Conservation (phyloP, 2,329 filamentous ascomycete genomes). For the Botrytis cinerea region DNA sequence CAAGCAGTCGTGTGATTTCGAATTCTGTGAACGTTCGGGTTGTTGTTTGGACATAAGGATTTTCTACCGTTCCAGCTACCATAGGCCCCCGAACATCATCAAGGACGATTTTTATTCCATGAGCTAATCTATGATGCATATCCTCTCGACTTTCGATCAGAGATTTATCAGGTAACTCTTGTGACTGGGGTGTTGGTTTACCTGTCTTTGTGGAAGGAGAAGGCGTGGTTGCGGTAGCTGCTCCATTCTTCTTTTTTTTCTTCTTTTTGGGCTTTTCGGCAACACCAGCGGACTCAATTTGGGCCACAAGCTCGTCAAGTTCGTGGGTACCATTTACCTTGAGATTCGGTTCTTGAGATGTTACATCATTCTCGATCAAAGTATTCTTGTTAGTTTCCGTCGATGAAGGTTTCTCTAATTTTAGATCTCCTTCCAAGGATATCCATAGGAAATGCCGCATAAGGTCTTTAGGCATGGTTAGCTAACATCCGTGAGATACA, state of each 20-base stretch:
- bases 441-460: conserved; percentile 33
- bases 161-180: conserved; percentile 42
- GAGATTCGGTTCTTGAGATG: background rate
- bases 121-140: conserved; percentile 45
- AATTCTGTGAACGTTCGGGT: conserved; percentile 46
- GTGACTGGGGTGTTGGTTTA: conserved; percentile 9
- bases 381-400: background rate
- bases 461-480: conserved; percentile 24
- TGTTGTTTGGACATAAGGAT: conserved; percentile 32
- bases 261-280: conserved; percentile 36
- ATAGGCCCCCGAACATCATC: conserved; percentile 42
- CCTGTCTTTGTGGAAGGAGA: conserved; percentile 11
- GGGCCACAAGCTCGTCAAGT: background rate
- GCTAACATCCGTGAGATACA: background rate
- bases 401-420: no score
- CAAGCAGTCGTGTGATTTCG: conserved; percentile 47
- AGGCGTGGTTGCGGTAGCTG: conserved; percentile 20
- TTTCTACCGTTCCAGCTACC: conserved; percentile 41
- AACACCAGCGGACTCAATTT: conserved; percentile 11
- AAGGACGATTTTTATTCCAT: conserved; percentile 45
- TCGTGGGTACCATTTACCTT: background rate
- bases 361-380: background rate
- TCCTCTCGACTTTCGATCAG: conserved; percentile 48
- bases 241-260: conserved; percentile 43
- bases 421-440: conserved; percentile 5